phyloP scores from a whole-genome alignment of 345 rosid genomes.

The Bruguiera gymnorhiza region DNA sequence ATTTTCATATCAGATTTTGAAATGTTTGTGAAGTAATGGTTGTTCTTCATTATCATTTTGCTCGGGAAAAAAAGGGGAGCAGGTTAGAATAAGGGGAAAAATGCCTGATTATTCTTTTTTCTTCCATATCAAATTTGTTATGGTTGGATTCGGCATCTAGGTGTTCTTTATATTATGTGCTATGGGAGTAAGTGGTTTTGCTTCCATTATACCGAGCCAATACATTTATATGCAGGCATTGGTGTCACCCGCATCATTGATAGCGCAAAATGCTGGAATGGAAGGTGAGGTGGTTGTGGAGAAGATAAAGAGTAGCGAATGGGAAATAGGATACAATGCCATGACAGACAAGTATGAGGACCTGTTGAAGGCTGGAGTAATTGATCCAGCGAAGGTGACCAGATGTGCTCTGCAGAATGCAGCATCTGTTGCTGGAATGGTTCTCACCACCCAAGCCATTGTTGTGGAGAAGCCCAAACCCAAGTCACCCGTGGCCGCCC shows the following conservation, averaged over 20 bases:
- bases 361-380: constrained; percentile 82
- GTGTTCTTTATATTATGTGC: too few relatives aligned
- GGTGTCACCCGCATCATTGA: constrained; percentile 80
- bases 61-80: too few relatives aligned
- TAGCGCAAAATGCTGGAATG: constrained; percentile 92
- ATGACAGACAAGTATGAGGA: constrained; percentile 89
- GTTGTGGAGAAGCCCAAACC: constrained; percentile 85
- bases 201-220: neutral
- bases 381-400: constrained; percentile 93
- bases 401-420: constrained; percentile 94
- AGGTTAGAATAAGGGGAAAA: too few relatives aligned
- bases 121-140: too few relatives aligned
- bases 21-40: too few relatives aligned
- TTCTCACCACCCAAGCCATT: constrained; percentile 94
- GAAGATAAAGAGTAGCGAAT: constrained; percentile 63
- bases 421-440: constrained; percentile 98
- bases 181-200: neutral
- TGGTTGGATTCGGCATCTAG: too few relatives aligned
- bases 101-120: too few relatives aligned
- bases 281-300: constrained; percentile 98
- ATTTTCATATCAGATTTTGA: too few relatives aligned
- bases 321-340: constrained; percentile 96
- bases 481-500: constrained; percentile 48
- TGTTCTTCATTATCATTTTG: too few relatives aligned
- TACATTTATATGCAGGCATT: constrained; percentile 49